Evolutionary conservation across 371 early-diverging fungal genomes (phyloP).

Genomic region (Rhizopus stolonifer): DNA sequence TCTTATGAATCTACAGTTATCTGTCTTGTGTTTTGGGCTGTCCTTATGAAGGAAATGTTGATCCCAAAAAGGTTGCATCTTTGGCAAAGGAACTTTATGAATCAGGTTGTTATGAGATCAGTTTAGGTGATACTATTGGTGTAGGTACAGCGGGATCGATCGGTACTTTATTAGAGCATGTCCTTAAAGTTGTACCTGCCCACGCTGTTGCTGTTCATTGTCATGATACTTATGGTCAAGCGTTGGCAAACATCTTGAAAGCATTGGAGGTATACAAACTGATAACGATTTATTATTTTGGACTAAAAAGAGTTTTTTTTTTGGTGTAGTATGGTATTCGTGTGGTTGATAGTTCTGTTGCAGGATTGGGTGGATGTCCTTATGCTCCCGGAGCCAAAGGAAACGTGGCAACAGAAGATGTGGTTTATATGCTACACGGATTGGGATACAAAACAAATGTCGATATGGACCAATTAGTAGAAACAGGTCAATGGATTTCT

Average conservation of each 20-base stretch:
- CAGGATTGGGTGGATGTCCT: conserved; percentile 97
- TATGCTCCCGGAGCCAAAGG: conserved; percentile 96
- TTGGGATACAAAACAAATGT: conserved; percentile 82
- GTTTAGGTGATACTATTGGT: conserved; percentile 96
- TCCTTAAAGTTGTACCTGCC: conserved; percentile 71
- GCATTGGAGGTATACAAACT: conserved; percentile 64
- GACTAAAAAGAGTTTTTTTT: not conserved
- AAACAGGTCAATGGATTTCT: conserved; percentile 86
- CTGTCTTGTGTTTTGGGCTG: conserved; percentile 93
- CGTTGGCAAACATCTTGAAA: conserved; percentile 89
- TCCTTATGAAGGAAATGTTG: conserved; percentile 87
- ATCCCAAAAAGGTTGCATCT: conserved; percentile 70
- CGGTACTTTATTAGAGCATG: conserved; percentile 70
- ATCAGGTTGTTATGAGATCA: conserved; percentile 97
- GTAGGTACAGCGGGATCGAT: conserved; percentile 86
- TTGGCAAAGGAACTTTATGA: conserved; percentile 76
- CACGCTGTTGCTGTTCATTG: conserved; percentile 90
- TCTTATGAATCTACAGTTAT: conserved; percentile 61
- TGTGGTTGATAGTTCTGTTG: conserved; percentile 90
- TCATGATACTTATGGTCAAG: conserved; percentile 98
- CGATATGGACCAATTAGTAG: conserved; percentile 69
- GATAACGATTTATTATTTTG: not conserved
- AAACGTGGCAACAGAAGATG: conserved; percentile 97
- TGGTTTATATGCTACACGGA: conserved; percentile 91
- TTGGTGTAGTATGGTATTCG: conserved; percentile 72